These are phyloP conservation scores for Fusarium oxysporum DNA, from an alignment of 2,329 filamentous ascomycete genomes.

Conservation along the genomic window DNA sequence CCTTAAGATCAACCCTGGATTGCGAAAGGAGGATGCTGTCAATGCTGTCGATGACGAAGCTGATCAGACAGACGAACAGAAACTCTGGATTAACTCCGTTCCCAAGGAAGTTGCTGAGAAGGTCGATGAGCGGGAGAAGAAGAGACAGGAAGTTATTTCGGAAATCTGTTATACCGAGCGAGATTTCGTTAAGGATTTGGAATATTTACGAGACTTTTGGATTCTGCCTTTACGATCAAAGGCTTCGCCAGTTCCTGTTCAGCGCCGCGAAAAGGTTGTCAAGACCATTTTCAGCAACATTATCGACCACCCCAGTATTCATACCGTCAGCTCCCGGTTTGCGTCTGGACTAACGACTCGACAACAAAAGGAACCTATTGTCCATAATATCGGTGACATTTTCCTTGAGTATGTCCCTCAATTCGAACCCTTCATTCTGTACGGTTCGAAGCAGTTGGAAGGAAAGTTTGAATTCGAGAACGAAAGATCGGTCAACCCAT, in stretches of 20 bases:
- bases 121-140: slow-evolving; percentile 92
- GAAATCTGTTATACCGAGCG: slow-evolving; percentile 99
- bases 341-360: slow-evolving; percentile 88
- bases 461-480: slow-evolving; percentile 99
- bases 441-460: slow-evolving; percentile 94
- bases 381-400: slow-evolving; percentile 90
- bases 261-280: slow-evolving; percentile 89
- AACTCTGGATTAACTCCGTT: slow-evolving; percentile 99
- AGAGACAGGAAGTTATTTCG: slow-evolving; percentile 96
- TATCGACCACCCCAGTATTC: slow-evolving; percentile 83
- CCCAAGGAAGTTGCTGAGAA: slow-evolving; percentile 93
- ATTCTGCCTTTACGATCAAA: slow-evolving; percentile 89
- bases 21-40: slow-evolving; percentile 73
- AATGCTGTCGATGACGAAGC: slow-evolving; percentile 80
- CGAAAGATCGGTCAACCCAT: slow-evolving; percentile 86
- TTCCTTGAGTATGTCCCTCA: slow-evolving; percentile 92
- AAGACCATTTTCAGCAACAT: slow-evolving; percentile 96
- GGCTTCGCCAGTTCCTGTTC: slow-evolving; percentile 87
- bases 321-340: slow-evolving; percentile 89
- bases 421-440: slow-evolving; percentile 96
- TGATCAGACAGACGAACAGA: slow-evolving; percentile 92
- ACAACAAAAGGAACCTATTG: slow-evolving; percentile 90
- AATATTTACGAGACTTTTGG: slow-evolving; percentile 98
- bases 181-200: slow-evolving; percentile 98
- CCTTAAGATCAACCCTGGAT: slow-evolving; percentile 88